These are phyloP conservation scores for Crithidia bombi DNA, from an alignment of 208 protist genomes.

Conservation along the genomic window DNA sequence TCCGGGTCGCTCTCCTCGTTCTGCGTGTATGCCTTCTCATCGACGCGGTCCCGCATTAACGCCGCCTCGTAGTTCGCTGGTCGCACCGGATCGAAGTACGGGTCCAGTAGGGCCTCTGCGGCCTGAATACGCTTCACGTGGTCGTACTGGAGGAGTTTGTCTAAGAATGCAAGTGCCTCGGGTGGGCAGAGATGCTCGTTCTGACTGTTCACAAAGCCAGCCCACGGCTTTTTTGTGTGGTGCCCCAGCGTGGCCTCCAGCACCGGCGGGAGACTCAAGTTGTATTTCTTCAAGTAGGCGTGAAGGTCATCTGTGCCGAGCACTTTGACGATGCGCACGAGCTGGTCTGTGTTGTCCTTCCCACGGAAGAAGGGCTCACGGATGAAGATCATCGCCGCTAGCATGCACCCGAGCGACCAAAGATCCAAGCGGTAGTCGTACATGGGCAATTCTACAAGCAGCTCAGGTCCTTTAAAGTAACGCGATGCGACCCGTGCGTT, in stretches of 20 bases:
- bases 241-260: conserved; percentile 89
- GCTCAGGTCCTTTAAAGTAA: conserved; percentile 99
- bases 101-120: conserved; percentile 98
- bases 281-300: conserved; percentile 98
- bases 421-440: conserved; percentile 99
- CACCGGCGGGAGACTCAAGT: conserved; percentile 91
- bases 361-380: conserved; percentile 99
- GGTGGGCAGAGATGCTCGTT: conserved; percentile 97
- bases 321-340: conserved; percentile 97
- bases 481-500: conserved; percentile 99
- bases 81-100: conserved; percentile 97
- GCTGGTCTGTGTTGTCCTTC: conserved; percentile 99
- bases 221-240: conserved; percentile 94
- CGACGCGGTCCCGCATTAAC: conserved; percentile 4
- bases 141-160: conserved; percentile 98
- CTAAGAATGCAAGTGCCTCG: conserved; percentile 98
- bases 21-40: background rate
- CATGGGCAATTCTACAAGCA: conserved; percentile 97
- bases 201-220: conserved; percentile 91
- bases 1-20: conserved; percentile 34
- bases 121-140: conserved; percentile 97
- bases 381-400: conserved; percentile 99
- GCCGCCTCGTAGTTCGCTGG: conserved; percentile 31
- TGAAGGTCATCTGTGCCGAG: conserved; percentile 97
- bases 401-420: conserved; percentile 99